Base-by-base conservation (phyloP, 1,284 basidiomycete genomes). In the Coniferiporia weirii region DNA sequence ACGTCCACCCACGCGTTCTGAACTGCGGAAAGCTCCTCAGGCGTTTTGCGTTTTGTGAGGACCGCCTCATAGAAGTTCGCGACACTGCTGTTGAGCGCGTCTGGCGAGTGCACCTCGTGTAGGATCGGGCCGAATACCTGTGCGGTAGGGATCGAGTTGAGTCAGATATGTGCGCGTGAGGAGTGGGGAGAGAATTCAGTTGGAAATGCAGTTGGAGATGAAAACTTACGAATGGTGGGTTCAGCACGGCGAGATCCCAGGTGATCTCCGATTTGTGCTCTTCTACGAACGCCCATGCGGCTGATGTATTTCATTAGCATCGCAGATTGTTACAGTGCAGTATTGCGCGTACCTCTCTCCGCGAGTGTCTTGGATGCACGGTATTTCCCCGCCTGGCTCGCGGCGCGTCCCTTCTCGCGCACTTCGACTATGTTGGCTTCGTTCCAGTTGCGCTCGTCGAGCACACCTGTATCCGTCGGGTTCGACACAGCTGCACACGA, bases 1-100 rank as follows among this genome's bases (percentile, higher is more conserved):
- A 81, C 79, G 61, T 81, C 77, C 22, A 79, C 75, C 66, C 71
- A 77, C 70, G 73, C 74, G n/a, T 69, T 69, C 9, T 63, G 68
- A 17, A 66, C 57, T 1, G 54, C 49, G 15, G 35, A 57, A 54
- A 48, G 57, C 59, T 76, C 38, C 27, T 63, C 59, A 1, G 61
- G 56, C 22, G 59, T 49, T 44, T 61, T 63, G 8, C 20, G 57
- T 6, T 56, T 43, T 6, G 43, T 19, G 17, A 61, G 27, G 13
- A 63, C 13, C 4, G 61, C 54, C 35, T 61, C 55, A 38, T 55
- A 61, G 19, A 56, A 50, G 19, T 40, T 19, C 32, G 35, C 38
- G n/a, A 50, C 22, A 44, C 51, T 59, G 15, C 45, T 56, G 36
- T 59, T 59, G 9, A 62, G 44, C 22, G 38, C 57, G n/a, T 52